Percentiles rank a stretch among this genome's conserved stretches.
Evolutionary conservation across 164 flowering plant genomes (phyloP).

Genomic region (Stephania cephalantha): DNA sequence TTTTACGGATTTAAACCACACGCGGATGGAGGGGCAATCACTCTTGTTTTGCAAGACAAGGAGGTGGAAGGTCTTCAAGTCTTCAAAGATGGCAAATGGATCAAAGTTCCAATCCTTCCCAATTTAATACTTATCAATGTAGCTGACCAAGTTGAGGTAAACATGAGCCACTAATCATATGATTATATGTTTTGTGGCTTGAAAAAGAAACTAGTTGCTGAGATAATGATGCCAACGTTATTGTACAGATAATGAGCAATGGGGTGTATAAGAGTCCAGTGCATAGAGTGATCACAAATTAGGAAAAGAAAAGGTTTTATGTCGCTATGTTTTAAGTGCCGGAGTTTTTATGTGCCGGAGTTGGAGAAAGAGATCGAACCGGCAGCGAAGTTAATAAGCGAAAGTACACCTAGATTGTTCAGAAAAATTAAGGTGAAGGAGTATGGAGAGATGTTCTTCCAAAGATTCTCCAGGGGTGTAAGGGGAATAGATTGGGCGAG

Average conservation of each 20-base stretch:
- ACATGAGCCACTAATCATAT: not conserved
- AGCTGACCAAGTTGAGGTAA: constrained; percentile 33
- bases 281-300: constrained; percentile 46
- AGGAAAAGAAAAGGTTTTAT: constrained; percentile 30
- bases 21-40: constrained; percentile 25
- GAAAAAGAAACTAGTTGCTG: not conserved
- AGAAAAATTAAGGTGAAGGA: constrained; percentile 23
- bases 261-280: constrained; percentile 55
- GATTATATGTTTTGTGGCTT: not conserved
- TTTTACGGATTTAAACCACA: constrained; percentile 34
- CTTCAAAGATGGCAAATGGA: constrained; percentile 26
- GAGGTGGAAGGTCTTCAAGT: constrained; percentile 34
- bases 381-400: constrained; percentile 24
- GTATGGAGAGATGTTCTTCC: constrained; percentile 9
- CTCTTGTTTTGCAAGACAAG: constrained; percentile 25
- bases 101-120: constrained; percentile 20
- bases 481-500: constrained; percentile 15
- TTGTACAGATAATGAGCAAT: constrained; percentile 53
- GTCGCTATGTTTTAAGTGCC: constrained; percentile 41
- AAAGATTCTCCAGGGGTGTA: not conserved
- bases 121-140: constrained; percentile 21
- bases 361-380: constrained; percentile 38
- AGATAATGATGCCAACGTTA: not conserved
- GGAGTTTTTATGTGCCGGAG: constrained; percentile 25
- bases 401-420: constrained; percentile 22